Evolutionary conservation across 2,329 filamentous ascomycete species (phyloP).

Genomic region (Cladosporium austrohemisphaericum): DNA sequence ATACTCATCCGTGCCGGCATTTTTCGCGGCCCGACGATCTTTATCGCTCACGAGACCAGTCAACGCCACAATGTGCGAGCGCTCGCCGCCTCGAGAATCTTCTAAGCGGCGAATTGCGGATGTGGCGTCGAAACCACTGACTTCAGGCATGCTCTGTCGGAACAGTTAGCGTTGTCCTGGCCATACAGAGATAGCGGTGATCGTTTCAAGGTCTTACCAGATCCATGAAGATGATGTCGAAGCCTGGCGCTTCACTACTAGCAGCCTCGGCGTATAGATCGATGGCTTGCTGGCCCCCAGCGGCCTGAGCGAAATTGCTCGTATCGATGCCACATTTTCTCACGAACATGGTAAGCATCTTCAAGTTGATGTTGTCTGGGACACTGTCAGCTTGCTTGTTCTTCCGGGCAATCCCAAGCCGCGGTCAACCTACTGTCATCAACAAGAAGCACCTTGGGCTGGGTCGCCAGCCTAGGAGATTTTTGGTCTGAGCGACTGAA

Average conservation of each 20-base stretch:
- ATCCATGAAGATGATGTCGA: conserved; percentile 1
- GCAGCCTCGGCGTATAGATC: neutral
- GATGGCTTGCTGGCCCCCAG: neutral
- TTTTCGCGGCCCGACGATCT: conserved; percentile 50
- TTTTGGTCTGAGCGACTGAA: no score
- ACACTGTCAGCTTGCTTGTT: neutral
- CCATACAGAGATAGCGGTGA: neutral
- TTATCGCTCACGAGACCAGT: neutral
- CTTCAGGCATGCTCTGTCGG: neutral
- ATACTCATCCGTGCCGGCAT: neutral
- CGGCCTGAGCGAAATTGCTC: neutral
- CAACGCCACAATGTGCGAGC: neutral
- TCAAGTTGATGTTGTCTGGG: neutral
- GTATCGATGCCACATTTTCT: conserved; percentile 1
- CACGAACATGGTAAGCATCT: conserved; percentile 1
- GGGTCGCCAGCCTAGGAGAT: neutral
- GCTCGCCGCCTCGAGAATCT: neutral
- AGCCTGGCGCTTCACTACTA: neutral
- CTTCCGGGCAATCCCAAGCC: neutral
- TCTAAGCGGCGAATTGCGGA: neutral
- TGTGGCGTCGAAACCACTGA: neutral
- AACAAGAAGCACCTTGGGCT: conserved; percentile 1
- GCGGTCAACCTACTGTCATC: neutral
- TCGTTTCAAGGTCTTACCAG: neutral
- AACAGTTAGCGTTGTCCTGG: neutral